Evolutionary conservation across 371 early-diverging fungal genomes (phyloP).

Genomic region (Neoconidiobolus thromboides): DNA sequence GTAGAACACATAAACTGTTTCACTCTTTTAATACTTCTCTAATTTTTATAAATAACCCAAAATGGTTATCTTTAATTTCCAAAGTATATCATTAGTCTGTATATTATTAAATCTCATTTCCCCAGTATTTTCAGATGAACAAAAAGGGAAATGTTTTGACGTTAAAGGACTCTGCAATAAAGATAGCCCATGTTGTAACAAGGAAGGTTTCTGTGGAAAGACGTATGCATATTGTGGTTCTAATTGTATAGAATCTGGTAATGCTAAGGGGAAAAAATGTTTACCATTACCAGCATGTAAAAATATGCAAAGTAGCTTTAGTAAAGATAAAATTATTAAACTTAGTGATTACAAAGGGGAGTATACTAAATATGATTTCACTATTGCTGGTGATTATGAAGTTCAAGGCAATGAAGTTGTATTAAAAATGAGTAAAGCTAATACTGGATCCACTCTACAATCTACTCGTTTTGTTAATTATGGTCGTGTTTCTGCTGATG

Average conservation of each 20-base stretch:
- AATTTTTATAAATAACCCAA: too few relatives aligned
- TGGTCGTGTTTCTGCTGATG: slow-evolving; percentile 4
- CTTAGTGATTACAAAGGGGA: background rate
- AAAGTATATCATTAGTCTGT: too few relatives aligned
- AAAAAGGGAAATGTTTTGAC: too few relatives aligned
- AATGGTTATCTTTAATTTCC: too few relatives aligned
- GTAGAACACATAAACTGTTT: too few relatives aligned
- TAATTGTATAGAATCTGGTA: background rate
- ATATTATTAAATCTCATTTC: too few relatives aligned
- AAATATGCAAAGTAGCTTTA: background rate
- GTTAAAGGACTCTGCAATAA: too few relatives aligned
- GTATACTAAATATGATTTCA: background rate
- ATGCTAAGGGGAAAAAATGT: slow-evolving; percentile 1
- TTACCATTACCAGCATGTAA: background rate
- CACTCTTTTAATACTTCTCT: too few relatives aligned
- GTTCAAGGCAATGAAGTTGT: background rate
- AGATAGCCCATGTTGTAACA: slow-evolving; percentile 2
- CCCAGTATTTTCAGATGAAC: too few relatives aligned
- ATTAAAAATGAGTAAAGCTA: background rate
- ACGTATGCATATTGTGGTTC: background rate
- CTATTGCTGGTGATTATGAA: background rate
- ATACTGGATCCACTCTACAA: background rate
- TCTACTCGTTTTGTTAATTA: slow-evolving; percentile 4
- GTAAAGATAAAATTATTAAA: background rate
- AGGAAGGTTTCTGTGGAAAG: slow-evolving; percentile 5